Percentiles rank a stretch among this genome's conserved stretches.
Conservation (phyloP, 108 stramenopile species). For the Skeletonema marinoi region DNA sequence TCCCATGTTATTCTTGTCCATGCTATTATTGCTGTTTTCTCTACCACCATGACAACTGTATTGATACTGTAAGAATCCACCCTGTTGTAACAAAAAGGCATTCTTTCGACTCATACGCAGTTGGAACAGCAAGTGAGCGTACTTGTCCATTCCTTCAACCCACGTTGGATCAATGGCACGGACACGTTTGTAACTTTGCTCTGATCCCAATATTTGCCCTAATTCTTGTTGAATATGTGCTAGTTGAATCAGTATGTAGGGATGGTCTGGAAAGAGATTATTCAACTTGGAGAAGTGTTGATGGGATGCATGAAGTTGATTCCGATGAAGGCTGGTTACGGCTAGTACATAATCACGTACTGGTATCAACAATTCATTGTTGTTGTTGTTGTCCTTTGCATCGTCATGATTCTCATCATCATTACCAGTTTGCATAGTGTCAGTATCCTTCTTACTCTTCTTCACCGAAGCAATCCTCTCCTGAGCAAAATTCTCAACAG, state of each 20-base stretch:
- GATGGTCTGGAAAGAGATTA: constrained; percentile 62
- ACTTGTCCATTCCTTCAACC: constrained; percentile 72
- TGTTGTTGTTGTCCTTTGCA: not conserved
- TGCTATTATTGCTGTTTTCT: not conserved
- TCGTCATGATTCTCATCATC: not conserved
- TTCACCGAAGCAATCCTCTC: not conserved
- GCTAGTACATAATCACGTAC: constrained; percentile 27
- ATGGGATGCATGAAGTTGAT: constrained; percentile 31
- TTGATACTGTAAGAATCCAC: constrained; percentile 53
- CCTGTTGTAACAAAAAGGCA: constrained; percentile 50
- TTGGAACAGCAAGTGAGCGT: constrained; percentile 66
- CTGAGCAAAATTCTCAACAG: not conserved
- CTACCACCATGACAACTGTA: constrained; percentile 38
- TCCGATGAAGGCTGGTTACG: constrained; percentile 25
- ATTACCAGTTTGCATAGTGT: not conserved
- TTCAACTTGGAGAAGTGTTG: constrained; percentile 26
- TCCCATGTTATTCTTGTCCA: constrained; percentile 51
- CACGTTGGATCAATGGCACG: constrained; percentile 30
- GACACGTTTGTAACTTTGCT: constrained; percentile 44
- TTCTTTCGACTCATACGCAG: constrained; percentile 65
- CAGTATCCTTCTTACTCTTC: not conserved
- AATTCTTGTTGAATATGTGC: constrained; percentile 63
- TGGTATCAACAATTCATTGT: constrained; percentile 14
- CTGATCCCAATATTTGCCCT: constrained; percentile 27
- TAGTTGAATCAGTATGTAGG: constrained; percentile 66